These are phyloP conservation scores for Aureobasidium pullulans DNA, from an alignment of 2,329 filamentous ascomycete genomes.

Conservation along the genomic window DNA sequence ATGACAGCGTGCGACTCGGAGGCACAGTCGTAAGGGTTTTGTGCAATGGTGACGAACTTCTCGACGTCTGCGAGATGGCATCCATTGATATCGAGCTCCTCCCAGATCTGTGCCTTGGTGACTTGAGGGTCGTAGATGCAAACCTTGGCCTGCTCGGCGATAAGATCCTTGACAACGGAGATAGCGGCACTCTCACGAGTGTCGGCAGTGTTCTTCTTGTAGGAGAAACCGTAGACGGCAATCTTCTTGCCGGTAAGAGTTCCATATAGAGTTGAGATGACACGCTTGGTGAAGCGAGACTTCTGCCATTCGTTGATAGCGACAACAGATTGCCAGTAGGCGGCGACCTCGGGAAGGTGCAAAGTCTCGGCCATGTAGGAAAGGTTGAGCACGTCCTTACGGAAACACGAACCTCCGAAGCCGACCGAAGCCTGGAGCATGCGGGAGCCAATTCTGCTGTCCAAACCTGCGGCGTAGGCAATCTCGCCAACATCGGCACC, in stretches of 20 bases:
- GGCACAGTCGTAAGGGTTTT: slow-evolving; percentile 27
- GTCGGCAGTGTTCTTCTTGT: slow-evolving; percentile 73
- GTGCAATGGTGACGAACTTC: slow-evolving; percentile 23
- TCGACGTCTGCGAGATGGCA: slow-evolving; percentile 20
- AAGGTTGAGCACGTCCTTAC: slow-evolving; percentile 69
- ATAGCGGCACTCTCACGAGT: slow-evolving; percentile 64
- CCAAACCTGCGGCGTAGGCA: slow-evolving; percentile 55
- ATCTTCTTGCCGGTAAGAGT: slow-evolving; percentile 65
- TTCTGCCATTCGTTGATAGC: slow-evolving; percentile 71
- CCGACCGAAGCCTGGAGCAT: slow-evolving; percentile 70
- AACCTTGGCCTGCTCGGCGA: slow-evolving; percentile 57
- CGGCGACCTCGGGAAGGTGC: slow-evolving; percentile 61
- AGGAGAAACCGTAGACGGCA: slow-evolving; percentile 65
- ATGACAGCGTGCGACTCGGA: slow-evolving; percentile 27
- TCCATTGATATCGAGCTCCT: slow-evolving; percentile 22
- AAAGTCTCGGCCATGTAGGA: slow-evolving; percentile 66
- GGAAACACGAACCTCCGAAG: slow-evolving; percentile 75
- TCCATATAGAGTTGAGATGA: slow-evolving; percentile 61
- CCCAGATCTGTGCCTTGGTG: slow-evolving; percentile 27
- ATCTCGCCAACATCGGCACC: slow-evolving; percentile 72
- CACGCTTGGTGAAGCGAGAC: slow-evolving; percentile 58
- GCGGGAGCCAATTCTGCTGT: slow-evolving; percentile 63
- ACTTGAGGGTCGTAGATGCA: slow-evolving; percentile 59
- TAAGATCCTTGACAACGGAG: slow-evolving; percentile 57
- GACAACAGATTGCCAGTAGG: slow-evolving; percentile 69